Base-by-base conservation (phyloP, 2,329 filamentous ascomycete species). In the Ophiosphaerella herpotricha region DNA sequence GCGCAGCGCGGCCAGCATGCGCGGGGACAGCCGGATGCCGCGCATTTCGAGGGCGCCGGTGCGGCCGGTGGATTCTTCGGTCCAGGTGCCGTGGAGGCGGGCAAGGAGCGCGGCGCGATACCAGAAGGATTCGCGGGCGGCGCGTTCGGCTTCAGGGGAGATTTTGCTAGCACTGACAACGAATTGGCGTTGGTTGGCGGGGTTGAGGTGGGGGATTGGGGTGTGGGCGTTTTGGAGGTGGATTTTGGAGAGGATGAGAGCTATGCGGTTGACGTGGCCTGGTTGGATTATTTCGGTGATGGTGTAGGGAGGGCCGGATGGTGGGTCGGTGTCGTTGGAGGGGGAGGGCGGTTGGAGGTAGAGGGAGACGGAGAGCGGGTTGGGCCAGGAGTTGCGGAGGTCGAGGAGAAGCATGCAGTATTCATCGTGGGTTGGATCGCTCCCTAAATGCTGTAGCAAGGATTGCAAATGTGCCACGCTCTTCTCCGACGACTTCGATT, bases 301-400 rank as follows among this genome's bases (percentile, higher is more conserved):
- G 7, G 58, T 47, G 52, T 31, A 11, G 39, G 16, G 16, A 24
- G 18, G 18, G 18, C 18, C 18, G 18, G 18, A 21, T 21, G 18
- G 18, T 21, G 18, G 4, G 18, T 21, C 18, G 4, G 18, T 21
- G 18, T 21, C 4, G 18, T 21, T 21, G 18, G 18, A 21, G 18
- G 18, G 18, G 18, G 18, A 21, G 4, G 18, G 18, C 4, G 76
- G 68, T 39, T 67, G 75, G 23, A 79, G 75, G 52, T 79, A 69
- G 2, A 96, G 73, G 24, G 80, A 82, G 3, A 94, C 81, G 6
- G 82, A 79, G 64, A 97, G 83, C 41, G 87, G 86, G 64, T 85
- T 90, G 2, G 91, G 91, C 92, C 92, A 97, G 0, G 89, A 86
- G 66, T 97, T 97, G 48, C 91, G 86, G 24, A 97, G 78, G 72